Evolutionary conservation across 2,329 filamentous ascomycete genomes (phyloP).

Genomic region (Mollisiaceae sp.): DNA sequence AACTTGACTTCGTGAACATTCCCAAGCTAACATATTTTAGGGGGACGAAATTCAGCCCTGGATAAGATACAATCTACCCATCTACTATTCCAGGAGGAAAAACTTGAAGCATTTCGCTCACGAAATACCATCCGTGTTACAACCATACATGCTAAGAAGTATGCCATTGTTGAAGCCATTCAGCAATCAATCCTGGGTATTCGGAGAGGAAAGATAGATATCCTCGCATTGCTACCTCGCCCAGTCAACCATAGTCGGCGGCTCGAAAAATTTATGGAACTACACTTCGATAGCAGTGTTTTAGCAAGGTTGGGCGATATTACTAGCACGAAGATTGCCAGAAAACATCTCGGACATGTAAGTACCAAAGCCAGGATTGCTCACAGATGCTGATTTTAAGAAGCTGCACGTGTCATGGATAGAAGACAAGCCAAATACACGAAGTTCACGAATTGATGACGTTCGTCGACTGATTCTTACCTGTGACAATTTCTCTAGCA

Average conservation of each 20-base stretch:
- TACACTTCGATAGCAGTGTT: slow-evolving; percentile 17
- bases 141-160: slow-evolving; percentile 32
- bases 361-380: neutral
- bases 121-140: slow-evolving; percentile 39
- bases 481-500: slow-evolving; percentile 24
- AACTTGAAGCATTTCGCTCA: slow-evolving; percentile 38
- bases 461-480: slow-evolving; percentile 37
- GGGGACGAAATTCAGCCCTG: slow-evolving; percentile 31
- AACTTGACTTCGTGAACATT: slow-evolving; percentile 4
- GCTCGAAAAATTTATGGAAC: slow-evolving; percentile 17
- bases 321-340: slow-evolving; percentile 37
- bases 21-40: slow-evolving; percentile 21
- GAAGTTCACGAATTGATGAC: slow-evolving; percentile 25
- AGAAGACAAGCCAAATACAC: slow-evolving; percentile 14
- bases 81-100: slow-evolving; percentile 32
- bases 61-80: slow-evolving; percentile 33
- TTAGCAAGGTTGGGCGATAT: slow-evolving; percentile 13
- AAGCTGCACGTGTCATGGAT: slow-evolving; percentile 25
- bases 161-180: slow-evolving; percentile 33
- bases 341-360: neutral
- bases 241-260: too few species aligned
- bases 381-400: slow-evolving; percentile 16
- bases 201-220: slow-evolving; percentile 23
- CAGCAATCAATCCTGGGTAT: slow-evolving; percentile 32
- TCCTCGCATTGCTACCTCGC: slow-evolving; percentile 29